Base-by-base conservation (phyloP, 305 asterid species). In the Fraxinus dipetala region DNA sequence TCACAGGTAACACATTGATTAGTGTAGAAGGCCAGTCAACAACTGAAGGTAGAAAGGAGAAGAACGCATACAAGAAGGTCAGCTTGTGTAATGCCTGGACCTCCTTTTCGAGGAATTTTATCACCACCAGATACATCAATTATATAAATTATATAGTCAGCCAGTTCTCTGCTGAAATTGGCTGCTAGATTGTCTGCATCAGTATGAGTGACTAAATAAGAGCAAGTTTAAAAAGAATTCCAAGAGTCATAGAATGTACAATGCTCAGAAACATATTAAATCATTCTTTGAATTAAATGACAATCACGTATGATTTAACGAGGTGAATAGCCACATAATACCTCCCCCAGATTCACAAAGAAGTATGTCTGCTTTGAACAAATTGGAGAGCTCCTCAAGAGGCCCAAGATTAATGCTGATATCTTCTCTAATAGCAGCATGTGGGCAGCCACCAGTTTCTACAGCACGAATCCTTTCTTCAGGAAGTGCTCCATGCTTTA, bases 271-370 rank as follows among this genome's bases (percentile, higher is more conserved):
- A 73, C 40, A 72, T 1, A 72, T 72, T 14, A 30, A 31, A 72
- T 6, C 76, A 72, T 22, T 70, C 43, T 31, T 65, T 26, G 7
- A 26, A 65, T 26, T 65, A 72, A 72, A n/a, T 16, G 76, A 31
- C 11, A 30, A 70, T 70, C 43, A 70, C n/a, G 5, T 70, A 6
- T 5, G 16, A 70, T 14, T 70, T 31, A 7, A 30, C 5, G 20
- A 70, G 26, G 76, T n/a, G 45, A 72, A 72, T 16, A 72, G 26
- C 76, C 11, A 36, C 4, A 3, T 56, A 78, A 80, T 87, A 95
- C 99, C 99, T 91, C 98, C 99, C 8, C 98, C 97, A 67, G 98
- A 95, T 92, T 95, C 99, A 90, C 96, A 91, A 65, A 94, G 98
- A 80, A 95, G 98, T 30, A 95, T 90, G 85, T 95, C 98, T 28